Conservation (phyloP, 192 early-diverging fungal species). For the Backusella macrospora region DNA sequence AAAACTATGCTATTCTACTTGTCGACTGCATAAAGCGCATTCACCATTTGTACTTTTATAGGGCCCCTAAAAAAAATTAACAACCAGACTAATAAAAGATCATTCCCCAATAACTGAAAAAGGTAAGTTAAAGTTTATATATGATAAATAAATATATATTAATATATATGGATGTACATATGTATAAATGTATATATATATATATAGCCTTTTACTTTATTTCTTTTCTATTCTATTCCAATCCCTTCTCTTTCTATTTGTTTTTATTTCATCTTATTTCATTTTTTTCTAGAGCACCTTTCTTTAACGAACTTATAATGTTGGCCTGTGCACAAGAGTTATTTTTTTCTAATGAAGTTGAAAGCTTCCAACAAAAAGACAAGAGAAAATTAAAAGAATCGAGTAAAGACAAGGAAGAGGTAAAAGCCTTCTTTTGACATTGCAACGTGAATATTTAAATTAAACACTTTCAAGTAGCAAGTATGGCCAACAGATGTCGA, state of each 20-base stretch:
- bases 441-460: background rate
- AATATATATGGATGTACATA: background rate
- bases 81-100: constrained; percentile 9
- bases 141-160: background rate
- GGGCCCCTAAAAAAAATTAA: constrained; percentile 13
- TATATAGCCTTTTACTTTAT: background rate
- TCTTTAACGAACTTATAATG: constrained; percentile 16
- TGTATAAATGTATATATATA: background rate
- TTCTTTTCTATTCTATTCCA: background rate
- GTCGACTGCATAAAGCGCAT: constrained; percentile 15
- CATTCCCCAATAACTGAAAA: constrained; percentile 5
- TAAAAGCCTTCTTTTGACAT: background rate
- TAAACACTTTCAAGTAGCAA: constrained; percentile 26
- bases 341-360: constrained; percentile 20
- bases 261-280: background rate
- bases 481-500: constrained; percentile 67
- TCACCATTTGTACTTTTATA: constrained; percentile 13
- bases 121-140: constrained; percentile 8
- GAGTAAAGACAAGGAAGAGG: constrained; percentile 34
- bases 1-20: constrained; percentile 14
- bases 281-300: background rate
- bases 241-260: background rate
- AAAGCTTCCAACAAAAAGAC: constrained; percentile 19
- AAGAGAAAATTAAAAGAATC: constrained; percentile 9
- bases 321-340: constrained; percentile 41